Conservation (phyloP, 1,284 basidiomycete species). For the Malassezia yamatoensis region DNA sequence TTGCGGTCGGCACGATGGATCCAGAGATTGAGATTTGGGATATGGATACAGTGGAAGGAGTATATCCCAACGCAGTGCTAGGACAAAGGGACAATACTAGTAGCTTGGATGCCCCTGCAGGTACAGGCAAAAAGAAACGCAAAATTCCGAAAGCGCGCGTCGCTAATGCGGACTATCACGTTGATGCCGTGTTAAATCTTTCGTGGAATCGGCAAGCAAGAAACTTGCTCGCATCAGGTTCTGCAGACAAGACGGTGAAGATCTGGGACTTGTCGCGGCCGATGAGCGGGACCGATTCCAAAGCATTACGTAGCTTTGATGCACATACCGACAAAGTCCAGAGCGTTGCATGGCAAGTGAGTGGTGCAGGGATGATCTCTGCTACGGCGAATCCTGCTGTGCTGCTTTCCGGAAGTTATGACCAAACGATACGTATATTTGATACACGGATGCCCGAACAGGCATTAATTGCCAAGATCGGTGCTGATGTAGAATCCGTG, state of each 20-base stretch:
- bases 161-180: slow-evolving; percentile 64
- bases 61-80: slow-evolving; percentile 85
- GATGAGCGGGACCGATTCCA: slow-evolving; percentile 52
- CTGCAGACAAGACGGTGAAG: slow-evolving; percentile 90
- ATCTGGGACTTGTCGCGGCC: slow-evolving; percentile 80
- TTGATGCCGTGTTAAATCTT: slow-evolving; percentile 80
- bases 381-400: slow-evolving; percentile 60
- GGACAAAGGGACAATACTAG: slow-evolving; percentile 59
- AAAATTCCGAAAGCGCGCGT: slow-evolving; percentile 70
- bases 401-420: slow-evolving; percentile 82
- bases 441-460: slow-evolving; percentile 72
- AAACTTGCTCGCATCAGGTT: slow-evolving; percentile 80
- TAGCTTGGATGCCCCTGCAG: slow-evolving; percentile 27
- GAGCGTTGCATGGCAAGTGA: slow-evolving; percentile 80
- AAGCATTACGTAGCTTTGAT: slow-evolving; percentile 70
- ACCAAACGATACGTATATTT: slow-evolving; percentile 82
- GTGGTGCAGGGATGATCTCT: slow-evolving; percentile 17
- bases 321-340: slow-evolving; percentile 91
- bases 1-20: slow-evolving; percentile 93
- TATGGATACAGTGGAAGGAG: slow-evolving; percentile 79
- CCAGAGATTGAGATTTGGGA: slow-evolving; percentile 99
- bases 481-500: slow-evolving; percentile 83
- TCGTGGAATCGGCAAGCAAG: slow-evolving; percentile 84
- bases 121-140: slow-evolving; percentile 55
- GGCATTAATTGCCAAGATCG: slow-evolving; percentile 67